Evolutionary conservation across 163 green algal species (phyloP).

Genomic region (Dunaliella salina): DNA sequence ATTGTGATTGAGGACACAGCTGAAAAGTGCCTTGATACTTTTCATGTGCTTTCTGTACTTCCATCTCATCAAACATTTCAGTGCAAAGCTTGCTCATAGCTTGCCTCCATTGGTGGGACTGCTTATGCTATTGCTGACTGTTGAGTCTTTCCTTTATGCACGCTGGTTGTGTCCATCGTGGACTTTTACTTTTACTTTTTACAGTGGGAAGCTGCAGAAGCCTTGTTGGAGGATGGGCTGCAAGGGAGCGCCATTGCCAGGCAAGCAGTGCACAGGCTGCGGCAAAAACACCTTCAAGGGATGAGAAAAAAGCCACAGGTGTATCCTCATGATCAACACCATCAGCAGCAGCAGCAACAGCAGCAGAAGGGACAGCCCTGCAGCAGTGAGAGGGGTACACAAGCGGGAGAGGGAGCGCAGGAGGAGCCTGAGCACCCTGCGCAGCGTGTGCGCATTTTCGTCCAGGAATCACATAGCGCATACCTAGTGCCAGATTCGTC

Average conservation of each 20-base stretch:
- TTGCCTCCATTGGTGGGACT: no score
- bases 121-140: no score
- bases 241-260: background rate
- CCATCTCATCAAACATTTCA: background rate
- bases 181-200: no score
- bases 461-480: background rate
- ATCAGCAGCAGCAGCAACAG: constrained; percentile 7
- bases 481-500: constrained; percentile 7
- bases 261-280: background rate
- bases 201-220: constrained; percentile 3
- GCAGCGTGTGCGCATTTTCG: no score
- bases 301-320: background rate
- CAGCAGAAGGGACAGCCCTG: background rate
- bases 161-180: no score
- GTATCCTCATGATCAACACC: background rate
- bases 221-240: background rate
- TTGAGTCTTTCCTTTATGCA: no score
- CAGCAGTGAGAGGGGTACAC: background rate
- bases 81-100: no score
- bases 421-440: no score
- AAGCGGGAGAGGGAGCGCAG: no score
- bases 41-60: no score
- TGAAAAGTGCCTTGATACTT: no score
- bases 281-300: background rate
- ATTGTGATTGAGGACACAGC: no score